Base-by-base conservation (phyloP, 805 yeast species). In the Komagataella pseudopastoris region DNA sequence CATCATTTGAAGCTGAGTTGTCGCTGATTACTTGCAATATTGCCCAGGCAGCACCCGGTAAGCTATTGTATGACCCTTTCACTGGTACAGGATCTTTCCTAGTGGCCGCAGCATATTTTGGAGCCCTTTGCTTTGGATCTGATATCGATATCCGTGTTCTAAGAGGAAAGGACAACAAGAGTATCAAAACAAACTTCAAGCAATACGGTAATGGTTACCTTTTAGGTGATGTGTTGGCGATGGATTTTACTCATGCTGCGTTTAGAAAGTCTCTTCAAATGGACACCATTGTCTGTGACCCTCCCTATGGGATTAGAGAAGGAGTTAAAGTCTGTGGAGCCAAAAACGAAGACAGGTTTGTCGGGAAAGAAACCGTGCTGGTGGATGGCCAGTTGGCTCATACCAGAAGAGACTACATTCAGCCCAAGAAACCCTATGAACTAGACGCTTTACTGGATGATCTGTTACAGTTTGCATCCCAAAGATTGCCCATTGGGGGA, bases 221-320 rank as follows among this genome's bases (percentile, higher is more conserved):
- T 47, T 85, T 82, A 58, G 64, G 89, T 51, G 98, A 90, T 62
- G 83, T 85, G 0, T 58, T 88, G 58, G 83, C 95, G 14, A 87
- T 93, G 93, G 99, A 93, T 68, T 93, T 93, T 65, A 93, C 98
- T 2, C 89, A 93, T 63, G 85, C 85, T 63, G 84, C 96, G 3
- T 71, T 93, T 51, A 72, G 96, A 56, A 53, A 63, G 0, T 73
- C 76, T 55, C 66, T 93, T 22, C 61, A 57, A 23, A 73, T 93
- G 12, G 96, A 93, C 62, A 74, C 86, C 1, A 91, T 93, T 4
- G 78, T 91, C 1, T 89, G 97, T 62, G 99, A 93, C 66, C 99
- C 99, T 2, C 99, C 99, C 0, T 93, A 93, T 64, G 99, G 99
- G 10, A 95, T 93, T 2, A 74, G 99, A 58, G 99, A 93, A 65